Evolutionary conservation across 2,329 filamentous ascomycete genomes (phyloP), one percentile per base, ranked within the genome.

Genomic region (Diplodia scrobiculata): DNA sequence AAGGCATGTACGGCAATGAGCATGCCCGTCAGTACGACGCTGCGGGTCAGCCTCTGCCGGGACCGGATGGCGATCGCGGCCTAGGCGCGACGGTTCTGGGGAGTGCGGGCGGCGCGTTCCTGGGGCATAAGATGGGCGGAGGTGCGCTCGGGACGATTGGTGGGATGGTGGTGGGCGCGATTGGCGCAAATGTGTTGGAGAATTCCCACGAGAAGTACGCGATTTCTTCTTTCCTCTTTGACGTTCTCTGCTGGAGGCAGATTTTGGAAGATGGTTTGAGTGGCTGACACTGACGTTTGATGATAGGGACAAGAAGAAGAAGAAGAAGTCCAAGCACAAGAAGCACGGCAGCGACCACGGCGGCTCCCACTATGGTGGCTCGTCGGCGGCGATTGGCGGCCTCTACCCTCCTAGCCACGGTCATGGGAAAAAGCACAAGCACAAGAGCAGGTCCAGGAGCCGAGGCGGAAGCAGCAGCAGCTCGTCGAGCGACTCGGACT

Each of bases 141-240:
- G 84, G 84, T 19, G 68, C 81, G 41, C 72, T 86, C 29, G 82
- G 82, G 25, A 84, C 82, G 2, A 71, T 85, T 1, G 83, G 80
- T 7, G 84, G 83, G 11, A 79, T 81, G 0, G 78, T 83, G 0
- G 82, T 80, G 17, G 85, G 84, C 38, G 84, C 84, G 0, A 78
- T 86, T n/a, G 83, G 81, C 3, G 85, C 84, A 1, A 86, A 86
- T 67, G 70, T 82, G 45, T 68, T 85, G 6, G 82, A 83, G 74
- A 73, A 82, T 72, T 80, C 82, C 63, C 67, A 71, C 63, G 76
- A 78, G 62, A 77, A 79, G 76, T 77, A 72, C 73, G 66, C n/a
- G 27, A 13, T 27, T 68, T 72, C 13, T 38, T 21, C 7, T 21
- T 52, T 10, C 48, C 21, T 17, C 19, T 51, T 27, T 14, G 21